A percentile compares a stretch with the other conserved stretches of the same genome.
Conservation (phyloP, 805 yeast genomes). For the Kregervanrija fluxuum region DNA sequence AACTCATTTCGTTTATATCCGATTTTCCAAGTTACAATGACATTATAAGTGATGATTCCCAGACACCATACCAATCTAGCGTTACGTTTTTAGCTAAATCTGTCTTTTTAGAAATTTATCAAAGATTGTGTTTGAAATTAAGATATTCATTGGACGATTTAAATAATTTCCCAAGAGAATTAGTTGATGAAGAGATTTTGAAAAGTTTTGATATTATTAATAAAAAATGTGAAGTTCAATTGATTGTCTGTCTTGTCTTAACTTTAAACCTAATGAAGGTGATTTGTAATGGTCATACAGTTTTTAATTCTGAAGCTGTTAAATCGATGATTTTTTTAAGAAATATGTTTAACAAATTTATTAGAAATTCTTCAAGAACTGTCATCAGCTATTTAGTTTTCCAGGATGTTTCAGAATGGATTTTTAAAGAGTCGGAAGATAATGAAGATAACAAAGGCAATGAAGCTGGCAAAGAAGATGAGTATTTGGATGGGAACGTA, state of each 20-base stretch:
- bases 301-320: neutral
- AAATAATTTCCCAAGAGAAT: neutral
- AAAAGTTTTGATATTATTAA: neutral
- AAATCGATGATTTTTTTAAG: conserved; percentile 1
- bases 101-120: conserved; percentile 2
- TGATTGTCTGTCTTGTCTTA: conserved; percentile 1
- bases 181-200: neutral
- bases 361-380: neutral
- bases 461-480: too few species aligned
- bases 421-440: neutral
- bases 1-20: neutral
- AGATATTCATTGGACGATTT: conserved; percentile 6
- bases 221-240: conserved; percentile 2
- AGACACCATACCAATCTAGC: neutral
- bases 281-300: conserved; percentile 1
- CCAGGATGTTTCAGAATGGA: neutral
- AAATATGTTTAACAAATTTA: conserved; percentile 1
- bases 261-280: conserved; percentile 2
- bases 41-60: neutral
- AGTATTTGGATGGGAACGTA: too few species aligned
- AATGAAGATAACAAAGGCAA: too few species aligned
- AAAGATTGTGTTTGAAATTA: conserved; percentile 1
- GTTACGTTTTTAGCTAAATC: conserved; percentile 2
- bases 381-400: neutral
- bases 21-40: conserved; percentile 2